These are phyloP conservation scores for Hericium erinaceus DNA, from an alignment of 768 basidiomycete genomes.

Conservation along the genomic window DNA sequence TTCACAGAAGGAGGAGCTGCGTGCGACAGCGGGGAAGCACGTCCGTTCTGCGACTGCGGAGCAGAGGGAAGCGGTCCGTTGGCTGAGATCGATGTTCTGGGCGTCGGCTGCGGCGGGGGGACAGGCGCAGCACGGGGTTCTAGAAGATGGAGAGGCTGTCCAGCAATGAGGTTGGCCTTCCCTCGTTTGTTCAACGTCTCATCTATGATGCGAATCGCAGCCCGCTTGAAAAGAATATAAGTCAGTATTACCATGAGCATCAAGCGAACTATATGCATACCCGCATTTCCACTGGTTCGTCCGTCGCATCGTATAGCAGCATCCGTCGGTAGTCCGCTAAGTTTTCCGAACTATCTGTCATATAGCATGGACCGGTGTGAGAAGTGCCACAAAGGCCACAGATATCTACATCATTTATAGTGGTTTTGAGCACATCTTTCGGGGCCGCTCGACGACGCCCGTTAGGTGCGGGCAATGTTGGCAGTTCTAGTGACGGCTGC, in stretches of 20 bases:
- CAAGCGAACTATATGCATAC: conserved; percentile 26
- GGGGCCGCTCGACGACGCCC: background rate
- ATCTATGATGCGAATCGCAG: conserved; percentile 65
- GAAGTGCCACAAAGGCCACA: conserved; percentile 57
- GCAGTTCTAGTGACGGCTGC: background rate
- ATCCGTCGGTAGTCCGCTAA: conserved; percentile 63
- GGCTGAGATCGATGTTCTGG: background rate
- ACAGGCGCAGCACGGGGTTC: conserved; percentile 16
- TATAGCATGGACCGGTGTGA: conserved; percentile 38
- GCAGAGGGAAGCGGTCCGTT: background rate
- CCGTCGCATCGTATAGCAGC: conserved; percentile 50
- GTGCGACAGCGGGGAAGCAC: background rate
- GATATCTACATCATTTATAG: conserved; percentile 9
- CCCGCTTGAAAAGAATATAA: conserved; percentile 32
- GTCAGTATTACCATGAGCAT: background rate
- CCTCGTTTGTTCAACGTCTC: conserved; percentile 49
- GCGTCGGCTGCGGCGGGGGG: conserved; percentile 3
- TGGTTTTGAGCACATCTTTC: background rate
- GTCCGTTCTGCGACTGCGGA: background rate
- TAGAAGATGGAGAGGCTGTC: conserved; percentile 56
- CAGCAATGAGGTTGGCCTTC: conserved; percentile 43
- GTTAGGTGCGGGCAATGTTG: background rate
- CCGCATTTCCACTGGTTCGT: conserved; percentile 57
- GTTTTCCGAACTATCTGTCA: conserved; percentile 59
- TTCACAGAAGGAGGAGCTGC: background rate